phyloP scores from a whole-genome alignment of 2,329 filamentous ascomycete species.

The Talaromyces islandicus region DNA sequence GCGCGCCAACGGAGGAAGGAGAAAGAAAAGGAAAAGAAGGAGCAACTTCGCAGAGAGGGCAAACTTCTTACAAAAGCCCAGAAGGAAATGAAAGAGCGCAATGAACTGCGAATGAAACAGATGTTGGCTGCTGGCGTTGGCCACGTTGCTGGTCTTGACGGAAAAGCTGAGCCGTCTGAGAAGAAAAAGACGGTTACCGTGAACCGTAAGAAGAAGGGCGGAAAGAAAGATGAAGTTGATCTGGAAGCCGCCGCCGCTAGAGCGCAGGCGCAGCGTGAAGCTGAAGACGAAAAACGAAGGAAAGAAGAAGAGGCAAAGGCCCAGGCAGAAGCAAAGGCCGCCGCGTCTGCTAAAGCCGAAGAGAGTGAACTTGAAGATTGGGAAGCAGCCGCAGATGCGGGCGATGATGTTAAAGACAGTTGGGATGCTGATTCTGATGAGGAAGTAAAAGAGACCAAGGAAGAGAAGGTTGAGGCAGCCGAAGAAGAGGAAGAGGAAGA shows the following conservation, averaged over 20 bases:
- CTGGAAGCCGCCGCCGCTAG: constrained; percentile 43
- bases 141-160: constrained; percentile 39
- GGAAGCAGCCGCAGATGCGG: constrained; percentile 72
- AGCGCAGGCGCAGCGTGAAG: constrained; percentile 42
- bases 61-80: constrained; percentile 46
- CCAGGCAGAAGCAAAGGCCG: constrained; percentile 69
- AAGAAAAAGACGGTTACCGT: constrained; percentile 76
- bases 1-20: constrained; percentile 43
- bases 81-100: constrained; percentile 41
- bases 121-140: constrained; percentile 42
- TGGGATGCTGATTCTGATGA: constrained; percentile 66
- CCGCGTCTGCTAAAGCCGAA: constrained; percentile 55
- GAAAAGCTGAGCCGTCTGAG: constrained; percentile 35
- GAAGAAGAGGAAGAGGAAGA: constrained; percentile 21
- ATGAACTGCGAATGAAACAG: constrained; percentile 45
- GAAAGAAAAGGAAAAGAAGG: constrained; percentile 46
- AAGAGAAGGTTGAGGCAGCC: constrained; percentile 24
- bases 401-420: constrained; percentile 80
- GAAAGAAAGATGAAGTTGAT: constrained; percentile 54
- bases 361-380: constrained; percentile 60
- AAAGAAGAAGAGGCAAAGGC: constrained; percentile 71
- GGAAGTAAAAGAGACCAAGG: constrained; percentile 64
- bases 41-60: constrained; percentile 44
- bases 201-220: constrained; percentile 68
- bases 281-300: constrained; percentile 53